These are phyloP conservation scores for Aspergillus hortae DNA, from an alignment of 2,329 filamentous ascomycete species.

Conservation along the genomic window DNA sequence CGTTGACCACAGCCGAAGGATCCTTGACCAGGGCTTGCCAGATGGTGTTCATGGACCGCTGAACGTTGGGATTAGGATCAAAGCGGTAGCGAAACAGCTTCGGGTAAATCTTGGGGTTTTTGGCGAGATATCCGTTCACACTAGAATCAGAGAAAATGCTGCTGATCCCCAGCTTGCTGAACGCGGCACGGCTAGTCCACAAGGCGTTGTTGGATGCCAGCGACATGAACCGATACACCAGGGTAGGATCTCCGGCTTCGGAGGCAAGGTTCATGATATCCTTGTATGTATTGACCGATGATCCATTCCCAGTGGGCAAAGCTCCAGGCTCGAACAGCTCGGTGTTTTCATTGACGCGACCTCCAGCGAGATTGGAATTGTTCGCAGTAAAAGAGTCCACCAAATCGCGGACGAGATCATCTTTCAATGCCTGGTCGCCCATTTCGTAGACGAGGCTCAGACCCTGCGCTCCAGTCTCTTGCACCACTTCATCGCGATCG, in stretches of 20 bases:
- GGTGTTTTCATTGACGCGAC: conserved; percentile 83
- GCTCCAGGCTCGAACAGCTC: conserved; percentile 91
- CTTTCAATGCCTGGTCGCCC: conserved; percentile 75
- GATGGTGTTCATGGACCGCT: conserved; percentile 94
- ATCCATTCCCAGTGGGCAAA: conserved; percentile 83
- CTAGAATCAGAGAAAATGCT: conserved; percentile 84
- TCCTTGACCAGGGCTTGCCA: conserved; percentile 97
- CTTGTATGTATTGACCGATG: conserved; percentile 90
- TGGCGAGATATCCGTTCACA: conserved; percentile 61
- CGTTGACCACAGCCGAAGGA: conserved; percentile 68
- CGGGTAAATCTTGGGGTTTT: conserved; percentile 91
- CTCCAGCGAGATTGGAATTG: conserved; percentile 58
- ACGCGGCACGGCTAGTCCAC: conserved; percentile 95
- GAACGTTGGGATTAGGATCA: conserved; percentile 90
- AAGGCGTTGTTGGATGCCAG: conserved; percentile 92
- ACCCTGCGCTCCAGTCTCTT: conserved; percentile 90
- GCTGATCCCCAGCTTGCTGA: conserved; percentile 89
- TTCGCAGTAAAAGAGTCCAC: conserved; percentile 80
- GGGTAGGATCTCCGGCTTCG: conserved; percentile 88
- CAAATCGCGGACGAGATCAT: conserved; percentile 80
- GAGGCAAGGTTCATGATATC: conserved; percentile 95
- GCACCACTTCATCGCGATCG: conserved; percentile 87
- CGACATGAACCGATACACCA: conserved; percentile 99
- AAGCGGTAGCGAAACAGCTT: conserved; percentile 94
- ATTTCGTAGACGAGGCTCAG: conserved; percentile 92